These are phyloP conservation scores for Aspergillus coremiiformis DNA, from an alignment of 495 filamentous ascomycete species.

Conservation along the genomic window DNA sequence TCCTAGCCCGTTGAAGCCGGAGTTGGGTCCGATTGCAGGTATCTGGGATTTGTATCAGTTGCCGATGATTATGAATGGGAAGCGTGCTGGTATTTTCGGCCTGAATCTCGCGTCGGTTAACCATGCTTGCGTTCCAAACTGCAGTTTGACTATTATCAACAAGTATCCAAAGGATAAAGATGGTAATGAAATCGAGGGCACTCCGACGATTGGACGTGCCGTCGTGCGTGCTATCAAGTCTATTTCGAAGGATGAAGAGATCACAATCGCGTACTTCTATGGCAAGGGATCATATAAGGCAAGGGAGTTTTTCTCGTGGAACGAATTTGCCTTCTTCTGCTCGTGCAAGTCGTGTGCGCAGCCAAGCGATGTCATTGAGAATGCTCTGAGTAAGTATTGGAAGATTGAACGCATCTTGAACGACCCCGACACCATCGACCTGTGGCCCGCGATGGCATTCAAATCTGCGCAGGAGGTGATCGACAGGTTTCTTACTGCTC, in stretches of 20 bases:
- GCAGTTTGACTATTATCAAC: not conserved
- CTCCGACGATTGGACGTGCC: not conserved
- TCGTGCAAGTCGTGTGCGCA: slow-evolving; percentile 7
- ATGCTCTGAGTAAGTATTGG: not conserved
- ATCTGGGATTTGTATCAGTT: slow-evolving; percentile 10
- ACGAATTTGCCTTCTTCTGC: slow-evolving; percentile 4
- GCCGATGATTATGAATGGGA: not conserved
- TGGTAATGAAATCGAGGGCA: not conserved
- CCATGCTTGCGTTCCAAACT: slow-evolving; percentile 15
- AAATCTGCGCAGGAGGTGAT: slow-evolving; percentile 3
- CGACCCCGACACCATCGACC: not conserved
- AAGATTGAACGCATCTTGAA: not conserved
- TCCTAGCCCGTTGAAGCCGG: not conserved
- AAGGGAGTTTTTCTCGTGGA: not conserved
- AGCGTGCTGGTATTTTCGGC: slow-evolving; percentile 5
- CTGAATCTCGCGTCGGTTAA: slow-evolving; percentile 14
- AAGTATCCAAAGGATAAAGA: not conserved
- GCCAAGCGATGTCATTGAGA: not conserved
- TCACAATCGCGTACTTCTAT: slow-evolving; percentile 17
- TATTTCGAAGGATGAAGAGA: slow-evolving; percentile 18
- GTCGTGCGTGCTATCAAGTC: slow-evolving; percentile 9
- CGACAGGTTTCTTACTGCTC: not conserved
- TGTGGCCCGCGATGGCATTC: slow-evolving; percentile 3
- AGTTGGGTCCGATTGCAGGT: not conserved
- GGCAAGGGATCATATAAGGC: not conserved